Conservation (phyloP, 2,329 filamentous ascomycete species). For the Beauveria varroae region DNA sequence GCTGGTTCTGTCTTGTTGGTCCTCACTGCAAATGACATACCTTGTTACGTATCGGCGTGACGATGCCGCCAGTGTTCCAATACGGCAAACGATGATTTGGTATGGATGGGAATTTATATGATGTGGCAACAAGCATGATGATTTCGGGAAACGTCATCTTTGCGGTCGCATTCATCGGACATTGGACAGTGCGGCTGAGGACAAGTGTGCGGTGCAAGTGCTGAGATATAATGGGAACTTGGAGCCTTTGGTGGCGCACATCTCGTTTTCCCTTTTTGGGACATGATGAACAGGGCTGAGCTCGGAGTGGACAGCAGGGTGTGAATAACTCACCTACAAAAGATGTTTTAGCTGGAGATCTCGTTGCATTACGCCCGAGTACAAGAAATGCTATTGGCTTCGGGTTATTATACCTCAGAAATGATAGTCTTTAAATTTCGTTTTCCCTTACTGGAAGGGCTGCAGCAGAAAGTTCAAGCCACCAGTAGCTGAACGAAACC, state of each 20-base stretch:
- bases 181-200: constrained; percentile 4
- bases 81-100: not conserved
- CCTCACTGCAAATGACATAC: not conserved
- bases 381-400: too few relatives aligned
- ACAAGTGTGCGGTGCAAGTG: not conserved
- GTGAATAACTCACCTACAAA: too few relatives aligned
- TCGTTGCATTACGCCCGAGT: too few relatives aligned
- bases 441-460: too few relatives aligned
- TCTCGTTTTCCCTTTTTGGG: constrained; percentile 17
- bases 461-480: too few relatives aligned
- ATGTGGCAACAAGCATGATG: not conserved
- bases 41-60: not conserved
- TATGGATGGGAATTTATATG: not conserved
- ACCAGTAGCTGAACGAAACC: too few relatives aligned
- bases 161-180: not conserved
- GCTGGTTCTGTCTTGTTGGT: not conserved
- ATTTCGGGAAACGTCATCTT: not conserved
- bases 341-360: too few relatives aligned
- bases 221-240: not conserved
- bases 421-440: too few relatives aligned
- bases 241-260: not conserved
- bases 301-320: too few relatives aligned
- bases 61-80: not conserved
- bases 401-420: too few relatives aligned
- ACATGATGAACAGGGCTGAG: not conserved